Base-by-base conservation (phyloP, 106 monocot genomes). In the Agapanthus africanus region DNA sequence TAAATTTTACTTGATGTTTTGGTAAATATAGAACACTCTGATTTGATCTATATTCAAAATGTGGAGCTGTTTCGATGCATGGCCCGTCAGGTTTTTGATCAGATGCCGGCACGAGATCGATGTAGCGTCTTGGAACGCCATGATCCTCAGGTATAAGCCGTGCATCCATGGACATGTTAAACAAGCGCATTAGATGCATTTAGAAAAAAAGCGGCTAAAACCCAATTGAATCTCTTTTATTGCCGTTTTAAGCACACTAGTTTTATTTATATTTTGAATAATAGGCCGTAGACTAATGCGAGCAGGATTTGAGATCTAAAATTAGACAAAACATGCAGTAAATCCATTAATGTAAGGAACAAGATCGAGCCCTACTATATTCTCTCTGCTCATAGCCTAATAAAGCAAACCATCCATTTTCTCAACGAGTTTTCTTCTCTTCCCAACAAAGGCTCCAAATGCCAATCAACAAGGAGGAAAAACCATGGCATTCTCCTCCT, bases 201-300 rank as follows among this genome's bases (percentile, higher is more conserved):
- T 59, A 38, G 47, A 18, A 33, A 35, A n/a, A 2, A 77, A 88
- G 90, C 77, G 71, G 30, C 4, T 87, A 33, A 71, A 33, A 23
- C 91, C 90, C 14, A 85, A 90, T 60, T 73, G 80, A 9, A 85
- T 94, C 65, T 87, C 85, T 0, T 91, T 94, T n/a, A 44, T 94
- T 0, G 87, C 74, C 0, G 62, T 87, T 4, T 50, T 87, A 23
- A 80, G 80, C 15, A 80, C 86, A 2, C n/a, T n/a, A n/a, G n/a
- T n/a, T n/a, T n/a, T n/a, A n/a, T n/a, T n/a, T n/a, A n/a, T n/a
- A n/a, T n/a, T n/a, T n/a, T n/a, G n/a, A n/a, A n/a, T n/a, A n/a
- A n/a, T n/a, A n/a, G n/a, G n/a, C n/a, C n/a, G n/a, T n/a, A n/a
- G n/a, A n/a, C n/a, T n/a, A n/a, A n/a, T n/a, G n/a, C n/a, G n/a